Evolutionary conservation across 306 rosid genomes (phyloP).

Genomic region (Castanea mollissima): DNA sequence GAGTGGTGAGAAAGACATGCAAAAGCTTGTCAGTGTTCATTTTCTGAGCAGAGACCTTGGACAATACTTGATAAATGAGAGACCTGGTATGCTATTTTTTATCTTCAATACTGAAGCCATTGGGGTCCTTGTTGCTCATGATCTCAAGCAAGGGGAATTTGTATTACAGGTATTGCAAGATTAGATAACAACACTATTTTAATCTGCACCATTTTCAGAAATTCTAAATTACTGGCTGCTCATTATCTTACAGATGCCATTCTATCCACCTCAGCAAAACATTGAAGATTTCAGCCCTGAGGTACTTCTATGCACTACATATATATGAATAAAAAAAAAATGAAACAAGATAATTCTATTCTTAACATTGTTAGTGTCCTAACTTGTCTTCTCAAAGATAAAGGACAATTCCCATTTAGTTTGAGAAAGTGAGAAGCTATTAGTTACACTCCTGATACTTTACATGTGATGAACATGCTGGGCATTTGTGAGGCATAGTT

Average conservation of each 20-base stretch:
- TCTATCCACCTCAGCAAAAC: conserved; percentile 94
- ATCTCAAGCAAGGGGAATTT: conserved; percentile 93
- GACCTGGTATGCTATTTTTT: conserved; percentile 94
- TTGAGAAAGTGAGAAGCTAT: conserved; percentile 1
- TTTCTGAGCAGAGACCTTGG: conserved; percentile 86
- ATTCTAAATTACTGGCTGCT: conserved; percentile 13
- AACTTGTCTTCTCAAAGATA: neutral
- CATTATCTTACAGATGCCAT: conserved; percentile 65
- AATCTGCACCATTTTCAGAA: conserved; percentile 20
- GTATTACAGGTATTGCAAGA: conserved; percentile 74
- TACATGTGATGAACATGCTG: conserved; percentile 11
- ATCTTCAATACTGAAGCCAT: conserved; percentile 86
- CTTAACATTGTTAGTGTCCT: neutral
- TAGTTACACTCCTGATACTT: neutral
- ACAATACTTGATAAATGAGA: conserved; percentile 73
- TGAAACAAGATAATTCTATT: neutral
- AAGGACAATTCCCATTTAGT: neutral
- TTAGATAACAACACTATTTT: conserved; percentile 19
- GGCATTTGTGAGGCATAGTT: neutral
- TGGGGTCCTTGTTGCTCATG: conserved; percentile 97
- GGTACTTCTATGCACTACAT: conserved; percentile 47
- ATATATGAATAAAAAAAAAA: neutral
- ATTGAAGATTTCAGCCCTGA: conserved; percentile 63
- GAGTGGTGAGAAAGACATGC: conserved; percentile 85
- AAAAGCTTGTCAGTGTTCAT: conserved; percentile 87